Evolutionary conservation across 176 grass and related monocot species (phyloP).

Genomic region (Bothriochloa decipiens): DNA sequence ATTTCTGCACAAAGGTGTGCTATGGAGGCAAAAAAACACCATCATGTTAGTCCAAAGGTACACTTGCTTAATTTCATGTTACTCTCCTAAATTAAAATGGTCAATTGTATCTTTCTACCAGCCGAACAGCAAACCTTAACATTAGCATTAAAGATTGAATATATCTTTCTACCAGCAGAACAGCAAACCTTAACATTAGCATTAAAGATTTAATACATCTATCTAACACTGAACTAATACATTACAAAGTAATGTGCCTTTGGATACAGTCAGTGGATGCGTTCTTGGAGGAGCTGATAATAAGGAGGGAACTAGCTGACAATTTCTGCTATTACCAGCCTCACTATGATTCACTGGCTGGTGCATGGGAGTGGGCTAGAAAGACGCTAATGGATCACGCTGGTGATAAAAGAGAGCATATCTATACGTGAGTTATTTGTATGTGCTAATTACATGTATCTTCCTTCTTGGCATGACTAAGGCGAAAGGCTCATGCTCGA

Average conservation of each 20-base stretch:
- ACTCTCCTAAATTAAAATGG: neutral
- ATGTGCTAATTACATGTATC: constrained; percentile 2
- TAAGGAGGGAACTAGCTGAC: constrained; percentile 93
- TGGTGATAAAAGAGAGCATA: constrained; percentile 78
- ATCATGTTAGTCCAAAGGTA: constrained; percentile 70
- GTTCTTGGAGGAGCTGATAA: constrained; percentile 94
- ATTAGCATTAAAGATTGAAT: neutral
- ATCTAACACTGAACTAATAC: constrained; percentile 22
- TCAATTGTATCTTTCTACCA: neutral
- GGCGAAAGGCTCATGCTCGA: neutral
- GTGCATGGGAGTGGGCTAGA: constrained; percentile 92
- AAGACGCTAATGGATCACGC: constrained; percentile 81
- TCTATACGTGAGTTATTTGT: constrained; percentile 69
- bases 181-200: constrained; percentile 5
- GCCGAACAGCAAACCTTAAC: constrained; percentile 4
- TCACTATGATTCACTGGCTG: constrained; percentile 79
- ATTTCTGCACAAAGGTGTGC: constrained; percentile 92
- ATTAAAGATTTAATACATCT: neutral
- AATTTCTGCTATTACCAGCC: constrained; percentile 97
- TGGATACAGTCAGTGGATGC: constrained; percentile 72
- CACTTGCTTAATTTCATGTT: constrained; percentile 5
- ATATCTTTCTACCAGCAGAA: neutral
- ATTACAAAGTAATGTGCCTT: constrained; percentile 5
- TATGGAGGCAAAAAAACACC: constrained; percentile 60
- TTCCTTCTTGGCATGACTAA: neutral